Evolutionary conservation across 108 stramenopile genomes (phyloP).

Genomic region (Hondaea fermentalgiana): DNA sequence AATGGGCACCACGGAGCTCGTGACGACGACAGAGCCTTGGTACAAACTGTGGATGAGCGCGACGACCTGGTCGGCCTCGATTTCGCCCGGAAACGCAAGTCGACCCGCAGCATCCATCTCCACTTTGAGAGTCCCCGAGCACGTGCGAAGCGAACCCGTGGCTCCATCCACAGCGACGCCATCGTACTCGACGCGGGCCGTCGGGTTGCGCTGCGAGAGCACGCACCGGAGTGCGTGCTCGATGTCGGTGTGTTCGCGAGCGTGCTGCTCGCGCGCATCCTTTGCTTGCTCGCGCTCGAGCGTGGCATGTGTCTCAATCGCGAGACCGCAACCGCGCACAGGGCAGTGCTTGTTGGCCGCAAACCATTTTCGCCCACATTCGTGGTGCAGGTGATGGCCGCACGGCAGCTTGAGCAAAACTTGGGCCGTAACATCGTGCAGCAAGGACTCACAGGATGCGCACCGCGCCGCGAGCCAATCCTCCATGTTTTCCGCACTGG

Average conservation of each 20-base stretch:
- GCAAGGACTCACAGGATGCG: neutral
- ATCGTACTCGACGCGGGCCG: neutral
- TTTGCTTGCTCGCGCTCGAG: neutral
- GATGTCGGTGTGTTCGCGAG: neutral
- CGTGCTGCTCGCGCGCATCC: neutral
- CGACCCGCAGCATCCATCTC: neutral
- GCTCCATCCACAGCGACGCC: neutral
- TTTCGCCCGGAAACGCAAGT: neutral
- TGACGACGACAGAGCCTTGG: neutral
- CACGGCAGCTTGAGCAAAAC: neutral
- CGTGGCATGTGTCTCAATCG: neutral
- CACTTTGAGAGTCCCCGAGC: neutral
- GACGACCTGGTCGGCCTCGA: neutral
- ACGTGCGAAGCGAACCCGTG: neutral
- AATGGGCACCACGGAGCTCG: neutral
- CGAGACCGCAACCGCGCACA: neutral
- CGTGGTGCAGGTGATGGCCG: neutral
- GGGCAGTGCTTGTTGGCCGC: neutral
- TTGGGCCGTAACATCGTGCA: neutral
- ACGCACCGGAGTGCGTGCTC: neutral
- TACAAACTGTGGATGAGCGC: neutral
- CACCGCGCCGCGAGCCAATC: neutral
- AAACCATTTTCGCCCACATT: neutral
- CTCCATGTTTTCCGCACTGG: neutral
- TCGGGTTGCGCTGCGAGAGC: neutral